Base-by-base conservation (phyloP, 1,284 basidiomycete species). In the Microbotryum scabiosae region DNA sequence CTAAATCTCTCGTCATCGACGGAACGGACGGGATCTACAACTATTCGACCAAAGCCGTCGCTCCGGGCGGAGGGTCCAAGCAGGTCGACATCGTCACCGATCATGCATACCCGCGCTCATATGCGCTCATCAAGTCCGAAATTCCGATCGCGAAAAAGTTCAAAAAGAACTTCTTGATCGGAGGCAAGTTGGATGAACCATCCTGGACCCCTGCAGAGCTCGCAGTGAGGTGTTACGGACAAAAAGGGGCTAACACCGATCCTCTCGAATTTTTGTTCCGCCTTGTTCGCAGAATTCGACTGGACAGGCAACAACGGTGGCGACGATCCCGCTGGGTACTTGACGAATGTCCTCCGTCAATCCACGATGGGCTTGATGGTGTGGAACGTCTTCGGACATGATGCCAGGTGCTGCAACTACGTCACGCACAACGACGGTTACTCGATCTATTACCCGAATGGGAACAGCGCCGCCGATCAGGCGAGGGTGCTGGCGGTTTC, bases 51-150 rank as follows among this genome's bases (percentile, higher is more conserved):
- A 41, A 41, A 3, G 36, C 36, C 51, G 12, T 52, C 36, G 36
- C 36, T 41, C 36, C 12, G 36, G 36, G 36, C 36, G 36, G 36
- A 6, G 16, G 36, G 5, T 41, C 36, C 36, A 41, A 41, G 16
- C 16, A 41, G 26, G 47, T 64, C 43, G 60, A 54, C 49, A 59
- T 59, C 46, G 30, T 64, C 32, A 56, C 32, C 14, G 59, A 64
- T 9, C 63, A 64, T 25, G 56, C 36, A 18, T 67, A 67, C 44
- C 66, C 66, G 12, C 60, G 66, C 26, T 61, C 61, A 44, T 41
- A 54, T 20, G 59, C 56, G 10, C 55, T 67, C 6, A 52, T 65
- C 26, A 21, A 46, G 4, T 25, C 55, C 3, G 59, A 67, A 30
- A 23, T 61, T 16, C 20, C 32, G 4, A 43, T 65, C 23, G 60